A percentile compares a stretch with the other conserved stretches of the same genome.
Evolutionary conservation across 805 yeast genomes (phyloP).

Genomic region (Wickerhamomyces alni): DNA sequence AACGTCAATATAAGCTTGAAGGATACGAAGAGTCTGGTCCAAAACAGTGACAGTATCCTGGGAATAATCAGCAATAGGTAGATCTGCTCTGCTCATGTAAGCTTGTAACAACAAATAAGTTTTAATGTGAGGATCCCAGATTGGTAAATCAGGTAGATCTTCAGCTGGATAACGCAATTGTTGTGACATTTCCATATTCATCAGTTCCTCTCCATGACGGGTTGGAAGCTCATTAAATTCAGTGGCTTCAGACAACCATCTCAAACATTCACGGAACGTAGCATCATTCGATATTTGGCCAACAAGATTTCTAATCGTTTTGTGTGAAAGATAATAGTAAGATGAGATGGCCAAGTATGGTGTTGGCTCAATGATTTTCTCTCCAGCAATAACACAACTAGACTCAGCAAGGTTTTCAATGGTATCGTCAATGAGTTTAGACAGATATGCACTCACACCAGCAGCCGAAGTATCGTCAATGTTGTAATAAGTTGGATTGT

Average conservation of each 20-base stretch:
- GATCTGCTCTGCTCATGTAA: constrained; percentile 73
- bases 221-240: constrained; percentile 86
- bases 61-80: constrained; percentile 91
- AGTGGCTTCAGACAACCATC: constrained; percentile 84
- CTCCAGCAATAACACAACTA: constrained; percentile 54
- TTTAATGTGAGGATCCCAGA: constrained; percentile 72
- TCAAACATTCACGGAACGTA: constrained; percentile 65
- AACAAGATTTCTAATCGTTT: constrained; percentile 70
- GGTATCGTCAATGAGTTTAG: constrained; percentile 62
- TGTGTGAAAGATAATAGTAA: constrained; percentile 88
- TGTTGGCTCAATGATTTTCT: constrained; percentile 50
- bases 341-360: constrained; percentile 83
- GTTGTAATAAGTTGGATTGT: constrained; percentile 89
- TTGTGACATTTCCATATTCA: constrained; percentile 77
- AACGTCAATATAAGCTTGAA: constrained; percentile 89
- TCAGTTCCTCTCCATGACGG: constrained; percentile 53
- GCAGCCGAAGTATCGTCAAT: constrained; percentile 67
- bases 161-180: constrained; percentile 57
- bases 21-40: constrained; percentile 89
- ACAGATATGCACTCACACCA: constrained; percentile 76
- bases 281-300: constrained; percentile 39
- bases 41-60: constrained; percentile 91
- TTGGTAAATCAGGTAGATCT: constrained; percentile 72
- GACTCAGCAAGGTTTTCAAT: constrained; percentile 65
- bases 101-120: constrained; percentile 87